These are phyloP conservation scores for Vitis cinerea DNA, from an alignment of 164 flowering plant genomes.

Conservation along the genomic window DNA sequence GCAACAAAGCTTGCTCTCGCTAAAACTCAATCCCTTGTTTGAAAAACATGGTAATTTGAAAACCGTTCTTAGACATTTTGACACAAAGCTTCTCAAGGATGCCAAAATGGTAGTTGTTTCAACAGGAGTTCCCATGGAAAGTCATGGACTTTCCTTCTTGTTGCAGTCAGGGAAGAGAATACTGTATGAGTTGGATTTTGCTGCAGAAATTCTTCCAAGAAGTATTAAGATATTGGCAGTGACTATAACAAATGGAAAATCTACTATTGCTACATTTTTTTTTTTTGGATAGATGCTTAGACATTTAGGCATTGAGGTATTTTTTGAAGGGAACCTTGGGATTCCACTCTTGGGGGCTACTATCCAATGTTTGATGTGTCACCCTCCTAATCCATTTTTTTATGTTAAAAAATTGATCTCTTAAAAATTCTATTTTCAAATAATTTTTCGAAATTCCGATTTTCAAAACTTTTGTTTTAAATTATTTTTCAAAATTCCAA, in stretches of 20 bases:
- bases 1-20: conserved; percentile 46
- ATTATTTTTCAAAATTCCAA: no score
- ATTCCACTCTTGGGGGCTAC: conserved; percentile 45
- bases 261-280: conserved; percentile 28
- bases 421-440: no score
- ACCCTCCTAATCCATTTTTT: no score
- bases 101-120: conserved; percentile 46
- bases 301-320: conserved; percentile 30
- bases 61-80: conserved; percentile 33
- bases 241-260: conserved; percentile 52
- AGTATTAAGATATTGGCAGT: conserved; percentile 35
- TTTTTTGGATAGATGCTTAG: conserved; percentile 32
- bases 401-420: no score
- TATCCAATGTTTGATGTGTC: conserved; percentile 23
- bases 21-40: conserved; percentile 29
- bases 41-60: conserved; percentile 20
- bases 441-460: no score
- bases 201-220: conserved; percentile 38
- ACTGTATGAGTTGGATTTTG: conserved; percentile 49
- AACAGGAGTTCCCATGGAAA: conserved; percentile 40
- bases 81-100: conserved; percentile 25
- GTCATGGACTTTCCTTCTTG: conserved; percentile 29
- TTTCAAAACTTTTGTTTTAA: no score
- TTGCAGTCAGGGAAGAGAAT: conserved; percentile 35
- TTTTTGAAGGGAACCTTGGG: conserved; percentile 50